Evolutionary conservation across 1,139 yeast genomes (phyloP), one percentile per base, ranked within the genome.

Genomic region (Candida pseudoviswanathii): DNA sequence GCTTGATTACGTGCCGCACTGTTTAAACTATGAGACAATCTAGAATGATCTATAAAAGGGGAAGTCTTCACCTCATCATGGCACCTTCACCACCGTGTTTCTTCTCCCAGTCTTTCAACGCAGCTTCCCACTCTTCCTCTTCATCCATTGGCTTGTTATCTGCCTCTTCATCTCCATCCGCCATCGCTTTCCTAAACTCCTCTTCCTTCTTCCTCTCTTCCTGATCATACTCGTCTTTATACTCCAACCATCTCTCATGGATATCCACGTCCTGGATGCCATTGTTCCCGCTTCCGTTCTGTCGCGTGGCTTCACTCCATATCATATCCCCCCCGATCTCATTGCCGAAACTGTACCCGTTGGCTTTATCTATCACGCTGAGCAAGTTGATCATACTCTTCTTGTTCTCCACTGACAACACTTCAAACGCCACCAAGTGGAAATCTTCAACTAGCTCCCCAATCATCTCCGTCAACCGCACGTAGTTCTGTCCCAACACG

Each of bases 221-320:
- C 41, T 64, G 58, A 40, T 76, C 74, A 64, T 88, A 91, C 46
- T 72, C 73, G 37, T 82, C 87, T 63, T 92, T 94, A 56, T 84
- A 78, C 50, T 90, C 97, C 9, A 95, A 81, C 99, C 99, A 95
- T 54, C 99, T 75, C 58, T 95, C 99, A 58, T 95, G 99, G 5
- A 91, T 81, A 63, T 92, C 97, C 5, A 85, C 75, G 21, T 70
- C 73, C 46, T 75, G 77, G 42, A 59, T 60, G 0, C 78, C 75
- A 4, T 51, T 53, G 10, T 44, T 44, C 5, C 47, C 47, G 22
- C 43, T 38, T 2, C 91, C 89, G 4, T 85, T 83, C 58, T 89
- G 94, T 54, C 99, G 77, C 0, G 94, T 81, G 0, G 97, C 97
- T 58, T 92, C 97, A 11, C 92, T 88, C 99, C 99, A 95, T 2